Conservation (phyloP, 139 green algal genomes). For the Bryopsis sp. region DNA sequence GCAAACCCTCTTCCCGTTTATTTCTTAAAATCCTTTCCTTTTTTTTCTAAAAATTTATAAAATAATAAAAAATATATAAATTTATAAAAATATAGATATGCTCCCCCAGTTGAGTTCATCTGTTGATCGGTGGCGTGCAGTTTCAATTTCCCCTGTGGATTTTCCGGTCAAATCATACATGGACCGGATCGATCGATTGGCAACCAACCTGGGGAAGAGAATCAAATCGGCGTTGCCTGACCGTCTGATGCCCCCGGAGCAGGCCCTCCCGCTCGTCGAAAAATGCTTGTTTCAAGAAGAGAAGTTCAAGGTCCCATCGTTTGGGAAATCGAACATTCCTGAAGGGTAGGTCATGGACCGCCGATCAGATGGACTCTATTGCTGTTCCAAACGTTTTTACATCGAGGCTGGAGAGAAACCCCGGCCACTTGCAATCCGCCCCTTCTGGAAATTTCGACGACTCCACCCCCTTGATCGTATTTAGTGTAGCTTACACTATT, state of each 20-base stretch:
- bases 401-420: no score
- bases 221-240: background rate
- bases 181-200: constrained; percentile 22
- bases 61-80: background rate
- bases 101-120: no score
- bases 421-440: no score
- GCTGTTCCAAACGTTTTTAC: no score
- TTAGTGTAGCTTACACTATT: no score
- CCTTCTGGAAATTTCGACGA: no score
- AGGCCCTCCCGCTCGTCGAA: constrained; percentile 18
- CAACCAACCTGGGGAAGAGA: constrained; percentile 9
- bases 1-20: background rate
- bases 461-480: no score
- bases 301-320: constrained; percentile 12
- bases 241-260: background rate
- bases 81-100: no score
- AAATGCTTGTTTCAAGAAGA: constrained; percentile 20
- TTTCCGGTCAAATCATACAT: constrained; percentile 31
- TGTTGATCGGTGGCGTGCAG: no score
- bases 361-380: no score
- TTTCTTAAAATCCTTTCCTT: background rate
- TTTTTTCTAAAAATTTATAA: background rate
- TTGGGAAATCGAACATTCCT: constrained; percentile 18
- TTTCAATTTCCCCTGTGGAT: constrained; percentile 27
- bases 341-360: constrained; percentile 27